phyloP scores from a whole-genome alignment of 768 basidiomycete species.

The Dacryopinax spathularia region DNA sequence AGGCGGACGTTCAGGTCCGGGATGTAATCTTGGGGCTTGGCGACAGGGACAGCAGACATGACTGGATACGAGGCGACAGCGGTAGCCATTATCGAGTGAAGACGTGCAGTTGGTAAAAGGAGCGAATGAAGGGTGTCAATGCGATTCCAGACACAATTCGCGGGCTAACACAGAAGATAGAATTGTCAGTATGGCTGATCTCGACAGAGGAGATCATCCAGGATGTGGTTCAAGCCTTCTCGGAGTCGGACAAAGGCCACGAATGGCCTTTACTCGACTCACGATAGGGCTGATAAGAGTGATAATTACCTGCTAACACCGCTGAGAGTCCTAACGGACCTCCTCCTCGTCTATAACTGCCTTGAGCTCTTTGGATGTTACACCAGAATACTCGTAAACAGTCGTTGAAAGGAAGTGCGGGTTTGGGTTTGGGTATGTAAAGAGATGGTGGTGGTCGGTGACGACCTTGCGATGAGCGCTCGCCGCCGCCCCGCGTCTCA shows the following conservation, averaged over 20 bases:
- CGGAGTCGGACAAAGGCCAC: neutral
- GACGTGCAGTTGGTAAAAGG: neutral
- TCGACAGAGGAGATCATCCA: neutral
- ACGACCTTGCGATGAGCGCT: neutral
- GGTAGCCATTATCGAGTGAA: neutral
- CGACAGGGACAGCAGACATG: neutral
- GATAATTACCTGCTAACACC: conserved; percentile 3
- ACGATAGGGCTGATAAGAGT: neutral
- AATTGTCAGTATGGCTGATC: neutral
- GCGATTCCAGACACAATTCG: neutral
- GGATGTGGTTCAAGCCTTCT: neutral
- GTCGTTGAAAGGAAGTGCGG: neutral
- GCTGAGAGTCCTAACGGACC: neutral
- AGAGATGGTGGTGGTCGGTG: neutral
- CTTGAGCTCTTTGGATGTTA: neutral
- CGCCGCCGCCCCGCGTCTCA: neutral
- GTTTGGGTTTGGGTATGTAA: neutral
- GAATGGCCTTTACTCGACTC: neutral
- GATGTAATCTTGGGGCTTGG: conserved; percentile 30
- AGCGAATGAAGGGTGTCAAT: neutral
- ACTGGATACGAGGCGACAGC: neutral
- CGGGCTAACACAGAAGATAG: neutral
- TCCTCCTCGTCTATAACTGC: conserved; percentile 1
- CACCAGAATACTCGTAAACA: too few relatives aligned
- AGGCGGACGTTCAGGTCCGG: conserved; percentile 78